A percentile compares a stretch with the other conserved stretches of the same genome.
These are phyloP conservation scores for Arthroderma sp. DNA, from an alignment of 2,329 filamentous ascomycete genomes.

Conservation along the genomic window DNA sequence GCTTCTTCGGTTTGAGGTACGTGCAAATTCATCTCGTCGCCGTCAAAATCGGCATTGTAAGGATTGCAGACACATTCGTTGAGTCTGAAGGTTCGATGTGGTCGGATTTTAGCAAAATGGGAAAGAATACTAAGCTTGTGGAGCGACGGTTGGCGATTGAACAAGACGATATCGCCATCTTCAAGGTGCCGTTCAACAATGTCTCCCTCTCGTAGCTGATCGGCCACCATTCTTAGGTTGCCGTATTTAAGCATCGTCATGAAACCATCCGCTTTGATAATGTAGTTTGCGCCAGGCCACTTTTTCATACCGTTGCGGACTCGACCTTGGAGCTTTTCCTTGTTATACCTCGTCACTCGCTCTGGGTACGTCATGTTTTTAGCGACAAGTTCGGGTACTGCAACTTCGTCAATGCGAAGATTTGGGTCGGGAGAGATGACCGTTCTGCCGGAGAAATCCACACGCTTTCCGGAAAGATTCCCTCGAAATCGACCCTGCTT, in stretches of 20 bases:
- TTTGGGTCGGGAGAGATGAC: slow-evolving; percentile 98
- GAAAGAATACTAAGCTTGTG: slow-evolving; percentile 98
- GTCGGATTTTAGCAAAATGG: slow-evolving; percentile 83
- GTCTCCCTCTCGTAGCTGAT: slow-evolving; percentile 66
- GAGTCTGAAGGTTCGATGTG: slow-evolving; percentile 88
- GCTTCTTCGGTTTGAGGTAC: slow-evolving; percentile 97
- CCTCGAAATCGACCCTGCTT: slow-evolving; percentile 96
- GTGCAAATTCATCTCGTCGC: slow-evolving; percentile 98
- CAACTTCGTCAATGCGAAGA: slow-evolving; percentile 81
- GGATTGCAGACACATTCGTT: slow-evolving; percentile 98
- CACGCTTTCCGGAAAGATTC: slow-evolving; percentile 93
- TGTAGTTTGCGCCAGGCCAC: slow-evolving; percentile 79
- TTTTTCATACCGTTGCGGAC: slow-evolving; percentile 61
- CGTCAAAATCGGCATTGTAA: slow-evolving; percentile 98
- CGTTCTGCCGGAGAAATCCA: slow-evolving; percentile 93
- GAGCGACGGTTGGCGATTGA: slow-evolving; percentile 93
- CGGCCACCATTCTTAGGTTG: slow-evolving; percentile 56
- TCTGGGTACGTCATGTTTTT: slow-evolving; percentile 95
- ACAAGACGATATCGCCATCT: slow-evolving; percentile 89
- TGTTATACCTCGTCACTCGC: slow-evolving; percentile 70
- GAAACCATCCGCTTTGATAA: slow-evolving; percentile 58
- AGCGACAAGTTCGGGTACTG: slow-evolving; percentile 80
- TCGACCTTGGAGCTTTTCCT: slow-evolving; percentile 62
- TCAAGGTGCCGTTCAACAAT: slow-evolving; percentile 88
- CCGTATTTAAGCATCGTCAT: slow-evolving; percentile 66